These are phyloP conservation scores for Vitis hybrid DNA, from an alignment of 177 flowering plant genomes.

Conservation along the genomic window DNA sequence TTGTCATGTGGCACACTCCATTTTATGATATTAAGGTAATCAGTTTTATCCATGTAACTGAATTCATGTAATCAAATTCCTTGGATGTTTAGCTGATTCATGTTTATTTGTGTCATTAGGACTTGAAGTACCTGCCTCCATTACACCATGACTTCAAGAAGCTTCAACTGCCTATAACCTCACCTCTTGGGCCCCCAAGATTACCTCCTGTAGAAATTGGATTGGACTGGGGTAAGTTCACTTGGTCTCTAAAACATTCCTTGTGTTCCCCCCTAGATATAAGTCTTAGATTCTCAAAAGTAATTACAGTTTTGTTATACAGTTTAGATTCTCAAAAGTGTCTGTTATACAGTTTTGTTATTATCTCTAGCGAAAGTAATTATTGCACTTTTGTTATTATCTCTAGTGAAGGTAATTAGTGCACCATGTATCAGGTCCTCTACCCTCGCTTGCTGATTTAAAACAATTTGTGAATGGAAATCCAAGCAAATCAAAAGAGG, in stretches of 20 bases:
- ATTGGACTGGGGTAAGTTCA: constrained; percentile 59
- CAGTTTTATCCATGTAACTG: background rate
- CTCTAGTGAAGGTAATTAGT: constrained; percentile 9
- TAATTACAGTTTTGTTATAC: background rate
- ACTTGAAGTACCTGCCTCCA: constrained; percentile 51
- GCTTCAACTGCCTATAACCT: constrained; percentile 34
- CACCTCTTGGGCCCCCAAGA: constrained; percentile 37
- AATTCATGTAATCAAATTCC: background rate
- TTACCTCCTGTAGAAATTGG: constrained; percentile 33
- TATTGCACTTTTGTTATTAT: background rate
- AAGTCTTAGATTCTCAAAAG: background rate
- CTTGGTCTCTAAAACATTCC: constrained; percentile 1
- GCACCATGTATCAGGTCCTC: constrained; percentile 43
- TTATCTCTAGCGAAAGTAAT: background rate
- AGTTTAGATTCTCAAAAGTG: background rate
- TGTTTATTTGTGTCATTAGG: constrained; percentile 31
- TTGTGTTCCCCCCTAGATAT: background rate
- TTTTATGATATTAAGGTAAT: constrained; percentile 65
- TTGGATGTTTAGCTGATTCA: background rate
- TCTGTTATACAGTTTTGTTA: constrained; percentile 6
- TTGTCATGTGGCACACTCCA: constrained; percentile 61
- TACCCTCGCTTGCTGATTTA: constrained; percentile 59
- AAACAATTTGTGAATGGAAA: constrained; percentile 39
- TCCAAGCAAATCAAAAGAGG: constrained; percentile 24
- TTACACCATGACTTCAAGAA: constrained; percentile 51